Conservation (phyloP, 352 stramenopile species). For the Pythium oligandrum region DNA sequence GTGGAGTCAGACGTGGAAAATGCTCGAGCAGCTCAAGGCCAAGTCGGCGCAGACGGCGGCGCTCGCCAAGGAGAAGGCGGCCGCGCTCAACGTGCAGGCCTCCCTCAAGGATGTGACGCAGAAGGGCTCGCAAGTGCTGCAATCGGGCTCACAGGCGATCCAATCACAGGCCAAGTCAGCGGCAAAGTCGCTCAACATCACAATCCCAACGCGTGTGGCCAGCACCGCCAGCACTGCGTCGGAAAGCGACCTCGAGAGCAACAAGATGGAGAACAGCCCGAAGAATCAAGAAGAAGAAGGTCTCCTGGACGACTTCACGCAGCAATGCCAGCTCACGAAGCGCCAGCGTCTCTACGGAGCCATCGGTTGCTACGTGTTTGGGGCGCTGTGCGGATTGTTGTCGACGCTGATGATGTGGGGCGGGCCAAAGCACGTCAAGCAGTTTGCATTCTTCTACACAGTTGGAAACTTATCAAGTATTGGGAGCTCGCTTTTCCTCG, state of each 20-base stretch:
- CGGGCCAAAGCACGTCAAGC: conserved; percentile 71
- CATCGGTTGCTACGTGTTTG: conserved; percentile 65
- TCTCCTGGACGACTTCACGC: conserved; percentile 57
- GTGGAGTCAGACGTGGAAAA: conserved; percentile 5
- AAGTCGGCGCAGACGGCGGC: conserved; percentile 56
- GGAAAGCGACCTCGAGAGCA: conserved; percentile 38
- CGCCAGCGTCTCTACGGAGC: conserved; percentile 74
- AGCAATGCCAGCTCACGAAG: conserved; percentile 77
- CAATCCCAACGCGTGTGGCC: conserved; percentile 26
- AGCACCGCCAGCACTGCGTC: conserved; percentile 22
- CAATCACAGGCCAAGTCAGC: conserved; percentile 48
- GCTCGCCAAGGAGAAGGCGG: conserved; percentile 47
- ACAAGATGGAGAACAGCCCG: conserved; percentile 22
- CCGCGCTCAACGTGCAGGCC: conserved; percentile 37
- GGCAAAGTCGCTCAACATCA: conserved; percentile 50
- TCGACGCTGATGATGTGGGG: conserved; percentile 81
- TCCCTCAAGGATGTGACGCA: conserved; percentile 44
- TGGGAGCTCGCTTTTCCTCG: conserved; percentile 74
- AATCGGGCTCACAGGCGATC: conserved; percentile 19
- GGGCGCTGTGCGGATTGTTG: conserved; percentile 67
- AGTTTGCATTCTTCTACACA: conserved; percentile 87
- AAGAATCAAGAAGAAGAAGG: conserved; percentile 70
- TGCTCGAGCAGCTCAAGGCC: conserved; percentile 57
- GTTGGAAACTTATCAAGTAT: conserved; percentile 78
- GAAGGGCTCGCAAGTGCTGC: conserved; percentile 34